A percentile compares a stretch with the other conserved stretches of the same genome.
phyloP scores from a whole-genome alignment of 2,329 filamentous ascomycete genomes.

The Colletotrichum sp. region DNA sequence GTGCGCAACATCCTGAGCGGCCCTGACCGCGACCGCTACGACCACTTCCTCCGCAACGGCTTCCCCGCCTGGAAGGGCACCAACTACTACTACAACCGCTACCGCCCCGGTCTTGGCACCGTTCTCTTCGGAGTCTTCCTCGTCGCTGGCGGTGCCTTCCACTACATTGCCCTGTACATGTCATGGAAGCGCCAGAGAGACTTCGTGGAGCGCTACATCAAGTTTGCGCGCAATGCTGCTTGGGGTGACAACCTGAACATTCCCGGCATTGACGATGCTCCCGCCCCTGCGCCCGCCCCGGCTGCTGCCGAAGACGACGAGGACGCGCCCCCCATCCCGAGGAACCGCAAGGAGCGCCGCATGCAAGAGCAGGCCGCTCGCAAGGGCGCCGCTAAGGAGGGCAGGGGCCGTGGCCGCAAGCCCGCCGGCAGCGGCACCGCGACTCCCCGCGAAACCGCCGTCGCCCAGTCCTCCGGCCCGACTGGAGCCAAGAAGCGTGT shows the following conservation, averaged over 20 bases:
- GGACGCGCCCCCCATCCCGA: slow-evolving; percentile 56
- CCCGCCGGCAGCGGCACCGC: slow-evolving; percentile 26
- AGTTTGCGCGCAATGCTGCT: slow-evolving; percentile 83
- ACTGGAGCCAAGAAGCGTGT: slow-evolving; percentile 85
- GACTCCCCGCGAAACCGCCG: slow-evolving; percentile 55
- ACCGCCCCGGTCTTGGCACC: slow-evolving; percentile 86
- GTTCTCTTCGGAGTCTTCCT: slow-evolving; percentile 84
- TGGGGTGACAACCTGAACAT: slow-evolving; percentile 86
- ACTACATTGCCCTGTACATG: slow-evolving; percentile 86
- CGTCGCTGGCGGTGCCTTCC: slow-evolving; percentile 80
- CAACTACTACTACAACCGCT: slow-evolving; percentile 96
- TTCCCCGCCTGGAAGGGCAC: slow-evolving; percentile 98
- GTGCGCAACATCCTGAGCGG: slow-evolving; percentile 88
- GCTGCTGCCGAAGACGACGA: slow-evolving; percentile 50
- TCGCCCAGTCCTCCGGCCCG: slow-evolving; percentile 58
- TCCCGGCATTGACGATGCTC: slow-evolving; percentile 64
- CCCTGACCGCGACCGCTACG: slow-evolving; percentile 82
- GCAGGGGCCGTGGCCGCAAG: slow-evolving; percentile 36
- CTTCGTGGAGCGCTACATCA: slow-evolving; percentile 91
- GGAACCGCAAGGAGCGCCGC: slow-evolving; percentile 87
- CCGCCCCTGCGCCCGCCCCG: slow-evolving; percentile 48
- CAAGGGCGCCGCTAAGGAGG: slow-evolving; percentile 61
- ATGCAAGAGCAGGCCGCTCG: slow-evolving; percentile 86
- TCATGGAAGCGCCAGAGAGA: slow-evolving; percentile 89
- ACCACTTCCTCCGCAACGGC: slow-evolving; percentile 90